Base-by-base conservation (phyloP, 768 basidiomycete genomes). In the Gloeopeniophorella convolvens region DNA sequence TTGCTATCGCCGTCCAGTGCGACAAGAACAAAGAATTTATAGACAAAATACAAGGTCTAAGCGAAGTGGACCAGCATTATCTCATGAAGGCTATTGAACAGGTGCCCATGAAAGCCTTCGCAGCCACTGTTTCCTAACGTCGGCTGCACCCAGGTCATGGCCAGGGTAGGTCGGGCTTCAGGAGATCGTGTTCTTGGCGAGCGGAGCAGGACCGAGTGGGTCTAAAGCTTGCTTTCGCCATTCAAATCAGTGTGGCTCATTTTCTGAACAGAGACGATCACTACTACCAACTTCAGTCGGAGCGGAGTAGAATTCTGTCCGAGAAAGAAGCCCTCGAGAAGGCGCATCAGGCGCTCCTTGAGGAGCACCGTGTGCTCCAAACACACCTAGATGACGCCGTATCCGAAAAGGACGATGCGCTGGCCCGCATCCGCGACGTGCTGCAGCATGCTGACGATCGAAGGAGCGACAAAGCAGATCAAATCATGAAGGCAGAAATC, bases 61-160 rank as follows among this genome's bases (percentile, higher is more conserved):
- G 79, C 53, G 87, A 95, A 66, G 74, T 69, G 15, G 83, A 92
- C 62, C 93, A 96, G 68, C 88, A 91, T 63, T 75, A 81, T 61
- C 70, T 96, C 45, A 97, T 96, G 94, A 85, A 79, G 66, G 87
- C 89, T 33, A 95, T 96, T 51, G 93, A 96, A 66, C 86, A 89
- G 75, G 92, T 89, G 51, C 65, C 31, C 11, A 1, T 15, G 34
- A 24, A 28, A 6, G 13, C 20, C 20, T 27, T n/a, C 15, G 10
- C 20, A 24, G 47, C 53, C 16, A 12, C 24, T 18, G 31, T 37
- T 41, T 23, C 31, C 18, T 42, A 27, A 52, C 18, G 31, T 37
- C 42, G 41, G 48, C 21, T 45, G 28, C 16, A 18, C 20, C 5
- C 58, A 90, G 88, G 78, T 88, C 42, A 91, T 90, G 85, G 72